phyloP scores from a whole-genome alignment of 2,329 filamentous ascomycete species.

The Botrytis paeoniae region DNA sequence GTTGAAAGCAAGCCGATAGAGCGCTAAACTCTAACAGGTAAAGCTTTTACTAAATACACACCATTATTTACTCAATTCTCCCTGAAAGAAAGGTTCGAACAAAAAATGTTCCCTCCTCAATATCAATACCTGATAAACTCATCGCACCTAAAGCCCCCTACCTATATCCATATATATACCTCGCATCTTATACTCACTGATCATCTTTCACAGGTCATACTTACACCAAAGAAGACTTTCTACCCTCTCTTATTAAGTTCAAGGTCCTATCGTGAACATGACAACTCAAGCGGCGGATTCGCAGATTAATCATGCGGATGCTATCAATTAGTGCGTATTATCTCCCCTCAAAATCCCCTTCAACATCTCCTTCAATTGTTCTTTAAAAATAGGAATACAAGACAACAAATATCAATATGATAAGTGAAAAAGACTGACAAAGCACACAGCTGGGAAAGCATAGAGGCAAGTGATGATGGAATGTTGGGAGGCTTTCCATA shows the following conservation, averaged over 20 bases:
- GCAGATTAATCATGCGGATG: conserved; percentile 16
- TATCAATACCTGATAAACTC: background rate
- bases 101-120: background rate
- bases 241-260: background rate
- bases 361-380: background rate
- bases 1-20: background rate
- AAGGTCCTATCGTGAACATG: background rate
- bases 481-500: conserved; percentile 76
- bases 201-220: too few relatives aligned
- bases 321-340: conserved; percentile 16
- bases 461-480: conserved; percentile 58
- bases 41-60: background rate
- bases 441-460: conserved; percentile 44
- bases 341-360: background rate
- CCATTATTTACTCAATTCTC: background rate
- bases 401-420: background rate
- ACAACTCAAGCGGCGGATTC: conserved; percentile 2
- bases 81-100: background rate
- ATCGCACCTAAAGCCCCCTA: background rate
- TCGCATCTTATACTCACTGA: background rate
- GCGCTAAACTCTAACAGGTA: background rate
- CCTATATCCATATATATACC: background rate
- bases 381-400: accelerated
- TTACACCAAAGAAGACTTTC: too few relatives aligned
- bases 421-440: background rate